Percentiles rank a stretch among this genome's conserved stretches.
Evolutionary conservation across 257 asterid genomes (phyloP).

Genomic region (Salvia splendens): DNA sequence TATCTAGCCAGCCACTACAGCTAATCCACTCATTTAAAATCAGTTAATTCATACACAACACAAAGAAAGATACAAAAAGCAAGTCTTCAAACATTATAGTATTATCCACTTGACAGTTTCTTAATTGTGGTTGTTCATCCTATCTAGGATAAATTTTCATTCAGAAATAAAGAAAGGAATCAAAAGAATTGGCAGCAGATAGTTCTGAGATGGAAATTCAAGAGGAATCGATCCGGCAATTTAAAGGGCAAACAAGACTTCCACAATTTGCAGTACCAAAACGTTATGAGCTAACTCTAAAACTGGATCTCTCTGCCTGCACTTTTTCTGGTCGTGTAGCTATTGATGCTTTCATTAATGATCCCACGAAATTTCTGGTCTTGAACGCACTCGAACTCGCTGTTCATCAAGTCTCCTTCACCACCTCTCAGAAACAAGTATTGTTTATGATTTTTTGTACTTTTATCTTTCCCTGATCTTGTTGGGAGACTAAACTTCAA

Average conservation of each 20-base stretch:
- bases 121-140: background rate
- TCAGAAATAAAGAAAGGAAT: background rate
- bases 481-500: background rate
- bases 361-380: constrained; percentile 33
- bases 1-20: no score
- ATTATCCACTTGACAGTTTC: background rate
- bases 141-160: background rate
- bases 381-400: constrained; percentile 36
- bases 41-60: background rate
- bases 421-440: constrained; percentile 26
- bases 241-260: constrained; percentile 39
- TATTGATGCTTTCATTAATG: constrained; percentile 28
- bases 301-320: constrained; percentile 37
- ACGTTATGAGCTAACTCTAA: constrained; percentile 40
- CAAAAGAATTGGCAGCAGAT: background rate
- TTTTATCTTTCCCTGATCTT: background rate
- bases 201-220: constrained; percentile 25
- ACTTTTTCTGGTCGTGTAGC: constrained; percentile 34
- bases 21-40: background rate
- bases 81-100: background rate
- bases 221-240: constrained; percentile 32
- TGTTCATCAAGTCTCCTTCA: constrained; percentile 35
- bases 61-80: background rate
- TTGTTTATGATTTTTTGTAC: background rate
- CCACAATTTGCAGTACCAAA: constrained; percentile 45